Base-by-base conservation (phyloP, 169 alveolate species). In the Babesia bigemina region DNA sequence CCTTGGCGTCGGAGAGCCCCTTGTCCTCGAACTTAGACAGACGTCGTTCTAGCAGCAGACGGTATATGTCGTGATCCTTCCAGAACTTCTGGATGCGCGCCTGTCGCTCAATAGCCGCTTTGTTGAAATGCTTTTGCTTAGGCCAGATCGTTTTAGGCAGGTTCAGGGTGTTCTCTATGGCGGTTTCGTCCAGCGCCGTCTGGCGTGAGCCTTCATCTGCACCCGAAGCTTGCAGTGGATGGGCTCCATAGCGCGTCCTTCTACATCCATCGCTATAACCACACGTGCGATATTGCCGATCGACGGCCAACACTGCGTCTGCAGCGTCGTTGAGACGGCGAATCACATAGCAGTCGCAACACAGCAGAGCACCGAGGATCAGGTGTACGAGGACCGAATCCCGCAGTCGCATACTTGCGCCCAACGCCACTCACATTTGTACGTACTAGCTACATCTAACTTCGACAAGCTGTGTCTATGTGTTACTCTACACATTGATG, bases 91-190 rank as follows among this genome's bases (percentile, higher is more conserved):
- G 88, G 22, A 81, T 65, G 28, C 83, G n/a, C 22, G 57, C 52
- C 45, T 81, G 88, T 55, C 88, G 63, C 29, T 73, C 88, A 19
- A 81, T 63, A 26, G 73, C 70, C 11, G 85, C 88, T 19, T 49
- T 50, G 63, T 29, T 57, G 44, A 81, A 66, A 39, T 81, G 44
- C 21, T 45, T 69, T 36, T 50, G 45, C 56, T 59, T 67, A 39
- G 88, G 88, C 88, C 88, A 81, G 19, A 81, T 19, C 8, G 24
- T 71, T 33, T 58, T n/a, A 6, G 88, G 88, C 12, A 75, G 76
- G 28, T 75, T 63, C 17, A 75, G 45, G n/a, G 67, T 67, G 14
- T 24, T 13, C 24, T 67, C 60, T 6, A 67, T 67, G 19, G 14
- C 76, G 12, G 24, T 19, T n/a, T 19, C 33, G 48, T 50, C 58